Evolutionary conservation across 352 stramenopile species (phyloP), one percentile per base, ranked within the genome.

Genomic region (Elongisporangium prolatum): DNA sequence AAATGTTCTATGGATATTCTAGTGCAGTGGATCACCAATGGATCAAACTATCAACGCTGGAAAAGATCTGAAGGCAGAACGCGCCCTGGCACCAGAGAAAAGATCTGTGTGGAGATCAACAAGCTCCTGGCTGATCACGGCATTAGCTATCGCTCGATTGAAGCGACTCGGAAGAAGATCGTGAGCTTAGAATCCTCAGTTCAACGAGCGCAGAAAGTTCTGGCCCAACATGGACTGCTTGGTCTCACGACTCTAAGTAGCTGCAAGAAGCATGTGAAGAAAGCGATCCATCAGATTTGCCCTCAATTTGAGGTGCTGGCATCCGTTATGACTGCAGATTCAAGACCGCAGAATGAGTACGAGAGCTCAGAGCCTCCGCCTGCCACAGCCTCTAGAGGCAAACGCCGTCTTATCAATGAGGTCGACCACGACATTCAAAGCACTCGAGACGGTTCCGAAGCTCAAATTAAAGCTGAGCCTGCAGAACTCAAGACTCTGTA

Each of bases 31-130:
- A 50, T 81, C 20, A 52, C 49, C 20, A 58, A 56, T 6, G 44
- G 57, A 10, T 62, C 65, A 16, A 73, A 72, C 57, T 78, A 69
- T 47, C 52, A 60, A 49, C 67, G 61, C 28, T 71, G 72, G 54
- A 21, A 25, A n/a, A 38, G 28, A 5, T 40, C 28, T 2, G 28
- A 40, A 40, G 28, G 28, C 4, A 40, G 28, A 40, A 40, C 5
- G 9, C 5, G 9, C 28, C 28, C 28, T 9, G 28, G 9, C 5
- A 14, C 28, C 9, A 40, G 28, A 40, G 28, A 40, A 40, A 40
- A 5, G 28, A 14, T 40, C 2, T 40, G 28, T 40, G 8, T 2
- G 9, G 28, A 40, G 28, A 40, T 40, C 28, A 8, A 13, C 4
- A 40, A 13, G 8, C 28, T 40, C 4, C 28, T 40, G 28, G 9